phyloP scores from a whole-genome alignment of 1,139 yeast species.

The Yamadazyma kanchanaburiensis region DNA sequence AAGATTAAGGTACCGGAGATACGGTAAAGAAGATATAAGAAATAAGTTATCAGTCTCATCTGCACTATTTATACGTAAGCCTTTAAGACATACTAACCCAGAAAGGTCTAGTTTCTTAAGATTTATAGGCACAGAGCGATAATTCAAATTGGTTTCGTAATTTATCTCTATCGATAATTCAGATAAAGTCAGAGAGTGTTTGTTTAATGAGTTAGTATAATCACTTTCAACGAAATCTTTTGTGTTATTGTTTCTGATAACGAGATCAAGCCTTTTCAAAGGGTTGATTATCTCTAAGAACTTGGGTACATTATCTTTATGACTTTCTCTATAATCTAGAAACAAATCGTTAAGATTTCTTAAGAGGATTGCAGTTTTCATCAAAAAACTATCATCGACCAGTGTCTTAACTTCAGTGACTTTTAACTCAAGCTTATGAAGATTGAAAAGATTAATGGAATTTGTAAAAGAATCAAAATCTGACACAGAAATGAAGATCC shows the following conservation, averaged over 20 bases:
- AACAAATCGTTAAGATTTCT: conserved; percentile 24
- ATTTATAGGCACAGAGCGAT: conserved; percentile 26
- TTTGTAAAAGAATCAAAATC: conserved; percentile 22
- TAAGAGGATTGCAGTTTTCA: conserved; percentile 22
- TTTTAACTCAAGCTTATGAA: conserved; percentile 24
- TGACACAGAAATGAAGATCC: conserved; percentile 20
- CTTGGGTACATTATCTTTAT: conserved; percentile 37
- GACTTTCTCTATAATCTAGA: conserved; percentile 44
- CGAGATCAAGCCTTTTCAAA: conserved; percentile 32
- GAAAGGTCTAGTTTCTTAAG: conserved; percentile 12
- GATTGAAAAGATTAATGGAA: conserved; percentile 18
- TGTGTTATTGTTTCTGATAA: conserved; percentile 39
- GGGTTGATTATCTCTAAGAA: conserved; percentile 26
- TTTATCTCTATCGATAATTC: conserved; percentile 43
- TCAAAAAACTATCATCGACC: conserved; percentile 19
- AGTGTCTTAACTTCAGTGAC: conserved; percentile 24
- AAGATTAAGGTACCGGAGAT: conserved; percentile 38
- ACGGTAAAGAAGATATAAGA: conserved; percentile 23
- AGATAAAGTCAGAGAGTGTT: conserved; percentile 18
- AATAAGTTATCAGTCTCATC: conserved; percentile 21
- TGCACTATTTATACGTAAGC: conserved; percentile 40
- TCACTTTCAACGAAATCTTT: conserved; percentile 14
- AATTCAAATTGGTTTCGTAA: conserved; percentile 28
- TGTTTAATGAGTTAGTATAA: conserved; percentile 5
- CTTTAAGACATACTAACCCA: conserved; percentile 19